Evolutionary conservation across 768 basidiomycete species (phyloP), one percentile per base, ranked within the genome.

Genomic region (Mycena polygramma): DNA sequence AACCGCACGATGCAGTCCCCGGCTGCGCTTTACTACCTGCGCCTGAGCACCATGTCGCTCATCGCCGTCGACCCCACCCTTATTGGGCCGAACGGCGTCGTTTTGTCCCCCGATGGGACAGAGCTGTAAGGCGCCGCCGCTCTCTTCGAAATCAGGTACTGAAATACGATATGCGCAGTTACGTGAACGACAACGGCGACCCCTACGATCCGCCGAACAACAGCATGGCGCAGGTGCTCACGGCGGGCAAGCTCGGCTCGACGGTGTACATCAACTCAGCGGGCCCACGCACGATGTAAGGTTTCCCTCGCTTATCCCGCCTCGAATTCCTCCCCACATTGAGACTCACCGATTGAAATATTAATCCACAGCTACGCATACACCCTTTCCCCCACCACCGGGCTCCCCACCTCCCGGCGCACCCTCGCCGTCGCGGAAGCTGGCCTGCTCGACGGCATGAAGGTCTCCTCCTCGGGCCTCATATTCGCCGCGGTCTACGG

Each of bases 111-210:
- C 14, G 66, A 67, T 26, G 66, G 66, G 5, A 60, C 7, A 10
- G 57, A 59, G 30, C 66, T 67, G 66, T 60, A 13, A 41, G 66
- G 59, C 15, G 19, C 1, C 45, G 7, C 17, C 13, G 3, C 7
- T 14, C 45, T 46, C 2, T 4, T 7, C 45, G 2, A 17, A 17
- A 2, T 46, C 10, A 14, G 2, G 45, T 4, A 46, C 7, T 46
- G 2, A 46, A 7, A 46, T 46, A 17, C 45, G 13, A 30, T 30
- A 30, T 30, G 41, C 41, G 20, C 17, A 67, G 66, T 7, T 67
- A 67, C 19, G 66, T 67, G 24, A 59, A 51, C 30, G 66, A 67
- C 39, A 36, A 67, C 57, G 66, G 66, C 30, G 66, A 67, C 57
- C 30, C 5, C 49, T 59, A 13, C 39, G 20, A 67, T 37, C 22